Evolutionary conservation across 2,329 filamentous ascomycete species (phyloP).

Genomic region (Stylonectria norvegica): DNA sequence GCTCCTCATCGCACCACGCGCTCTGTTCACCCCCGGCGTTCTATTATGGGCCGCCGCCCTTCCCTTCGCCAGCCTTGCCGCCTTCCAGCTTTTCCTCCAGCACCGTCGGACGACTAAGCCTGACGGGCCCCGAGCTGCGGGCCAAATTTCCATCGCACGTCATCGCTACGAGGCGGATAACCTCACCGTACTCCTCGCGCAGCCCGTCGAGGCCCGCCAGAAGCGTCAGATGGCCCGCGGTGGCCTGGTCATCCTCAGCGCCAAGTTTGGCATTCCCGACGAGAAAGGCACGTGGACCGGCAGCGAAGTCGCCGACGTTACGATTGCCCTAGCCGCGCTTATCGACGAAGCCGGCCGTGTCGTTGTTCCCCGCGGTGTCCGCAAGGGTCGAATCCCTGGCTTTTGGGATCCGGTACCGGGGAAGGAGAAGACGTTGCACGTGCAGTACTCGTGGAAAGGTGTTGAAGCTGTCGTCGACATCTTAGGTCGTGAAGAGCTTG

Average conservation of each 20-base stretch:
- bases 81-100: conserved; percentile 30
- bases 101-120: conserved; percentile 8
- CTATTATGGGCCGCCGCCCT: conserved; percentile 39
- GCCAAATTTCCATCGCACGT: conserved; percentile 29
- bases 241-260: conserved; percentile 47
- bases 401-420: conserved; percentile 51
- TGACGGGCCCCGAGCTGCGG: conserved; percentile 7
- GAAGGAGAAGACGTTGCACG: conserved; percentile 42
- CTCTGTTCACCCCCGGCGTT: conserved; percentile 25
- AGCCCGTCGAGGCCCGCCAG: conserved; percentile 39
- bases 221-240: conserved; percentile 31
- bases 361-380: conserved; percentile 38
- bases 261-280: conserved; percentile 44
- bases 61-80: conserved; percentile 40
- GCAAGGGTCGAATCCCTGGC: conserved; percentile 44
- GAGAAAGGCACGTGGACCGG: conserved; percentile 30
- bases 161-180: conserved; percentile 45
- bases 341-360: conserved; percentile 24
- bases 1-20: conserved; percentile 36
- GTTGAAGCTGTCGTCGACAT: conserved; percentile 20
- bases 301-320: conserved; percentile 49
- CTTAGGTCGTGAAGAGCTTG: conserved; percentile 19
- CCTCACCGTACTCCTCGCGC: conserved; percentile 40
- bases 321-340: conserved; percentile 42
- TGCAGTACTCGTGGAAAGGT: conserved; percentile 45